Base-by-base conservation (phyloP, 1,284 basidiomycete genomes). In the Ceratobasidium sp. region DNA sequence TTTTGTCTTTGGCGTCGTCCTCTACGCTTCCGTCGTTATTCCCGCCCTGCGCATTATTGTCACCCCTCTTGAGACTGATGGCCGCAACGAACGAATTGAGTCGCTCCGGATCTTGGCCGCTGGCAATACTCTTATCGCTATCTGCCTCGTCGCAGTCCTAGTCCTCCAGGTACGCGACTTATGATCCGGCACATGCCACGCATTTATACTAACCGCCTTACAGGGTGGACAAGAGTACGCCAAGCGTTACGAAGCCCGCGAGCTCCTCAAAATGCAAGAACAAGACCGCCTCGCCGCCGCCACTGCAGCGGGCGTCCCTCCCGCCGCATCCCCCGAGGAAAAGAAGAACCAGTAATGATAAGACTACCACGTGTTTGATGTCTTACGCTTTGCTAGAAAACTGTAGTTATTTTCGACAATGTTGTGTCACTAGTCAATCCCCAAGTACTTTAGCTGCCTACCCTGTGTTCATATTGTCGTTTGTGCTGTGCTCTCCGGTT, bases 201-300 rank as follows among this genome's bases (percentile, higher is more conserved):
- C 9, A 8, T 23, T 43, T 47, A 26, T n/a, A 44, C 28, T 57
- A 38, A 41, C 26, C 58, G 55, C 30, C 59, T 77, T 61, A 77
- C 83, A 96, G 91, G 90, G 88, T 66, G 94, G 94, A 38, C 93
- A 96, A 80, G 93, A 93, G 83, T 96, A 92, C 80, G 92, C 93
- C 43, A 84, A 85, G 76, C 88, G 91, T 38, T 76, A 86, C 59
- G 93, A 94, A 79, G 85, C 83, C 69, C 87, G 83, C 75, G 87
- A 89, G 76, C 78, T 89, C 76, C 85, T 85, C 43, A 85, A 83
- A 74, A 73, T 86, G 59, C 84, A 86, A 74, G 80, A 78, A 71
- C 78, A 77, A 64, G 78, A 80, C 61, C 55, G 75, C 75, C 58
- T 76, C 50, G 72, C 67, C 46, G 62, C 49, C 26, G 75, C 69